A percentile compares a stretch with the other conserved stretches of the same genome.
phyloP scores from a whole-genome alignment of 208 protist species.

The Perkinsela sp. region DNA sequence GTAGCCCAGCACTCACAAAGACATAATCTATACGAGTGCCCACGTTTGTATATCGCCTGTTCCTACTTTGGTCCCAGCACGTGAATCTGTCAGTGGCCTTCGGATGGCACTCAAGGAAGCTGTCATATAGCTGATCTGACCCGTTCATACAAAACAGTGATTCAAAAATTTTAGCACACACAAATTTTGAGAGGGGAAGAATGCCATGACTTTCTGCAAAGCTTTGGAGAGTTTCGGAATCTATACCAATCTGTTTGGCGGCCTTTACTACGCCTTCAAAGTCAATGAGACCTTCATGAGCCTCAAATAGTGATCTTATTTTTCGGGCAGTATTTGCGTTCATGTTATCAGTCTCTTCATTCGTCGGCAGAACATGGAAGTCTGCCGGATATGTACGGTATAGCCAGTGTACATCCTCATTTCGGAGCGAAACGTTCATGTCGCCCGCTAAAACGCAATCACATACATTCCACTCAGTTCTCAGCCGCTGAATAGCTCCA shows the following conservation, averaged over 20 bases:
- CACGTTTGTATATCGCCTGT: slow-evolving; percentile 39
- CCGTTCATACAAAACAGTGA: background rate
- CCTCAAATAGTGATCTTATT: background rate
- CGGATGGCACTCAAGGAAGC: background rate
- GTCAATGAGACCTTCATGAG: background rate
- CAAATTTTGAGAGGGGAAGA: background rate
- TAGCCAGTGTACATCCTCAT: background rate
- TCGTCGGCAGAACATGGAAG: too few relatives aligned
- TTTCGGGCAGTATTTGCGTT: background rate
- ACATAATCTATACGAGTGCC: slow-evolving; percentile 65
- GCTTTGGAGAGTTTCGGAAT: background rate
- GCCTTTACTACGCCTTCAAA: background rate
- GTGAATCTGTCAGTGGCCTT: slow-evolving; percentile 32
- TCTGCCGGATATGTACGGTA: background rate
- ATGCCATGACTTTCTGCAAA: background rate
- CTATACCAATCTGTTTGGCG: background rate
- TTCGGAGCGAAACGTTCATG: background rate
- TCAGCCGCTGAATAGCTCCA: background rate
- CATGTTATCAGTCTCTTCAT: too few relatives aligned
- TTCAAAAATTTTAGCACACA: background rate
- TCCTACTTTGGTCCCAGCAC: slow-evolving; percentile 61
- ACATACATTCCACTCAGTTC: background rate
- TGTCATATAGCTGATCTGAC: background rate
- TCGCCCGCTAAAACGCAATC: background rate
- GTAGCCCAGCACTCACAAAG: slow-evolving; percentile 27